Percentiles rank a stretch among this genome's conserved stretches.
Conservation (phyloP, 1,139 yeast genomes). For the Pneumocystis oryctolagi region DNA sequence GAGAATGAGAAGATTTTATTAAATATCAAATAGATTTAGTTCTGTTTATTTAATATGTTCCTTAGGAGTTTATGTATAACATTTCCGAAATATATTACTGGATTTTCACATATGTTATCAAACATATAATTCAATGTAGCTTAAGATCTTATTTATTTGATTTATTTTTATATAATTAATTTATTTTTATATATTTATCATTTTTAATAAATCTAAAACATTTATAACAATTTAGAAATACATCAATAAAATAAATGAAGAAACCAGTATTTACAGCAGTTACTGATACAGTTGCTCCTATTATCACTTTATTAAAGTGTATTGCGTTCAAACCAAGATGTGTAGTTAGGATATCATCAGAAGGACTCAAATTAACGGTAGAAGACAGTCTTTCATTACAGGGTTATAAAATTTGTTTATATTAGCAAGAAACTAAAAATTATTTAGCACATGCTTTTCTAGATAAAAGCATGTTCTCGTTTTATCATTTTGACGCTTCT, state of each 20-base stretch:
- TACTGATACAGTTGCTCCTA: neutral
- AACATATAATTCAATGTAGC: neutral
- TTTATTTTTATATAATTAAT: neutral
- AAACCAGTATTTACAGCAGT: neutral
- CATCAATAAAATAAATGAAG: neutral
- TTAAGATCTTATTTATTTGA: neutral
- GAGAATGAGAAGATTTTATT: neutral
- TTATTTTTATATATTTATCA: no score
- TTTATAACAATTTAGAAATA: neutral
- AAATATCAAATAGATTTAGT: constrained; percentile 13
- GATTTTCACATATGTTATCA: neutral
- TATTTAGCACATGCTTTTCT: constrained; percentile 1
- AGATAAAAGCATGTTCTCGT: constrained; percentile 3
- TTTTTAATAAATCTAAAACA: neutral
- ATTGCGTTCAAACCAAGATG: neutral
- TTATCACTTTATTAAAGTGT: neutral
- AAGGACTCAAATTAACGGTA: constrained; percentile 15
- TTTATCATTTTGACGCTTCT: constrained; percentile 2
- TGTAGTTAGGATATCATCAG: constrained; percentile 11
- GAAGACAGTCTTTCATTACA: constrained; percentile 14
- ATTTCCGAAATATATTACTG: neutral
- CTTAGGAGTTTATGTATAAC: constrained; percentile 16
- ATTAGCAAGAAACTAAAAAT: neutral
- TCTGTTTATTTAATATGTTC: constrained; percentile 16
- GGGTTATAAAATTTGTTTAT: constrained; percentile 5